Evolutionary conservation across 1,284 basidiomycete genomes (phyloP), one percentile per base, ranked within the genome.

Genomic region (Leccinum fuscescens): DNA sequence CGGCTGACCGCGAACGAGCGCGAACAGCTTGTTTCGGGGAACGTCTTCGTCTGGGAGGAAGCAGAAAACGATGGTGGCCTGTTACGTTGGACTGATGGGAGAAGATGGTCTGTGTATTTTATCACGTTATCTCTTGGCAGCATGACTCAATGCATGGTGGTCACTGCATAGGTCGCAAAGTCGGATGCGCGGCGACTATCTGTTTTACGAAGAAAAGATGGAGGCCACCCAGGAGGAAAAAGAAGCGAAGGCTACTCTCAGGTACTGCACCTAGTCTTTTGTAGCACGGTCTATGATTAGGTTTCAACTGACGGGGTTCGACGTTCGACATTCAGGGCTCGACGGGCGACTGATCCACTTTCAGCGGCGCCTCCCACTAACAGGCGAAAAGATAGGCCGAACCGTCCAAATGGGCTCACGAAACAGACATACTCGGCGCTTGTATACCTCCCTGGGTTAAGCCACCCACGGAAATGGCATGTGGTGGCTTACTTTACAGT

Each of bases 31-130:
- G 72, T 72, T 39, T 87, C 88, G 55, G 89, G 89, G 0, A 88
- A 90, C 64, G 82, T 91, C 37, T 92, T 90, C 67, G 90, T 92
- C 46, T 92, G 90, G 90, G 89, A 91, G 68, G 89, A 91, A 69
- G 88, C 87, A 11, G 88, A 90, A 66, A 86, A 87, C 57, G 89
- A 90, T 68, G 88, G 88, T 8, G 88, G 88, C 15, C 73, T 91
- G 22, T 77, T 90, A 58, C 80, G 89, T 35, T 91, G 89, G 89
- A 91, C 89, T 8, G 89, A 91, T 67, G 89, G 89, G 6, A 78
- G 88, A 64, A 77, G 87, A 76, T 91, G 89, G 89, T 86, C 69
- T 61, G 75, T 66, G 55, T 44, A 37, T 60, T 55, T 57, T 22
- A 51, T 48, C 44, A 44, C 17, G 17, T 27, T 3, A 22, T 50